A percentile compares a stretch with the other conserved stretches of the same genome.
Evolutionary conservation across 495 filamentous ascomycete genomes (phyloP).

Genomic region (Daldinia decipiens): DNA sequence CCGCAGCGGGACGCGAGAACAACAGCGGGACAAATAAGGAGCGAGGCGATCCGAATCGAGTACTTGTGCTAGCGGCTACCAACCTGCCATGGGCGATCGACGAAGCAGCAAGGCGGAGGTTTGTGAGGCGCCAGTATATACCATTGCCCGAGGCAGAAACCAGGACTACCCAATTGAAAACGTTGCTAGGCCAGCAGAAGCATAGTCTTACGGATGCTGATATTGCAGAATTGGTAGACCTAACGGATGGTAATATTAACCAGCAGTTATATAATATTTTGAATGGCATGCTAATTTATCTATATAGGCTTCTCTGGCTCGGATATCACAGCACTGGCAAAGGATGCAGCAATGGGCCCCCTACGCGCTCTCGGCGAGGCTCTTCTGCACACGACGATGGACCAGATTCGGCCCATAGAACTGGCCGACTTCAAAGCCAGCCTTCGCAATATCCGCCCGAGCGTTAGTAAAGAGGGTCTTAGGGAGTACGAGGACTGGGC

Average conservation of each 20-base stretch:
- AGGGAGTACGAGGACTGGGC: conserved; percentile 95
- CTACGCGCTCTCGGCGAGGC: conserved; percentile 91
- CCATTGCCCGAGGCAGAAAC: conserved; percentile 88
- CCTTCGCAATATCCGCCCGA: conserved; percentile 85
- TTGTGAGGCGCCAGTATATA: conserved; percentile 96
- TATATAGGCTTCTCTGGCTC: conserved; percentile 89
- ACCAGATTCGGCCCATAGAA: conserved; percentile 89
- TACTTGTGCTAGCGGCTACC: conserved; percentile 93
- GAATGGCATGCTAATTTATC: conserved; percentile 16
- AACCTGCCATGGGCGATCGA: conserved; percentile 99
- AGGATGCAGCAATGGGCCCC: conserved; percentile 98
- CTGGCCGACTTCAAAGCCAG: conserved; percentile 87
- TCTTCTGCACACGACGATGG: conserved; percentile 87
- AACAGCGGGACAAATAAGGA: conserved; percentile 51
- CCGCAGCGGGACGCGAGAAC: conserved; percentile 85
- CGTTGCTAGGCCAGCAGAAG: conserved; percentile 84
- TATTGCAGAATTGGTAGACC: conserved; percentile 76
- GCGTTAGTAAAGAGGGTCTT: conserved; percentile 85
- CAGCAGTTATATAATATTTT: neutral
- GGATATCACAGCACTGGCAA: conserved; percentile 96
- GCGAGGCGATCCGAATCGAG: conserved; percentile 86
- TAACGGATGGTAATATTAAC: conserved; percentile 79
- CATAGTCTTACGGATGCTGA: conserved; percentile 80
- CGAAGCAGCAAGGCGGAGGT: conserved; percentile 89
- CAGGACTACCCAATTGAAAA: conserved; percentile 78